A percentile compares a stretch with the other conserved stretches of the same genome.
phyloP scores from a whole-genome alignment of 352 stramenopile genomes.

The Globisporangium acanthophoron region DNA sequence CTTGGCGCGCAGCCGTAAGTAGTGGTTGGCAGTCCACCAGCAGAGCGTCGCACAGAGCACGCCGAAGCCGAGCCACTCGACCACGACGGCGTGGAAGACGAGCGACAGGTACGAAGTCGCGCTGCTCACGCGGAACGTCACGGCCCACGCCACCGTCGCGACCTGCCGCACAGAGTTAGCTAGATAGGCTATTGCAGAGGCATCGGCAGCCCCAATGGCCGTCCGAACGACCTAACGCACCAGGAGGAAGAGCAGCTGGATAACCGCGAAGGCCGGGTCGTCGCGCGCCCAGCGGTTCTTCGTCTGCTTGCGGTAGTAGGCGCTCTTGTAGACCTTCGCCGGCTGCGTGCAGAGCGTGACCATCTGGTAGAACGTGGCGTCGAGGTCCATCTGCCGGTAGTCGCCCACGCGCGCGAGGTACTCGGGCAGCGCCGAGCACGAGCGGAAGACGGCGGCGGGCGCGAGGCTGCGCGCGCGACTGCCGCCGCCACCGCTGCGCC shows the following conservation, averaged over 20 bases:
- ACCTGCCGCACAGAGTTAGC: constrained; percentile 13
- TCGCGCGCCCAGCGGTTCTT: constrained; percentile 99
- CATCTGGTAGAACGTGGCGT: constrained; percentile 88
- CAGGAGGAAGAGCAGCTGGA: constrained; percentile 92
- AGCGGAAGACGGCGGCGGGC: constrained; percentile 51
- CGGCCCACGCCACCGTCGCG: constrained; percentile 70
- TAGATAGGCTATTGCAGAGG: neutral
- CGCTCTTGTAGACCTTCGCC: constrained; percentile 85
- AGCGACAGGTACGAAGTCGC: constrained; percentile 48
- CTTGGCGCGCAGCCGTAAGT: constrained; percentile 56
- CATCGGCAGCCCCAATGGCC: neutral
- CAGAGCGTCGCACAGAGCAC: constrained; percentile 63
- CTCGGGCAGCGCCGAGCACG: constrained; percentile 69
- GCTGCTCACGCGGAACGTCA: constrained; percentile 64
- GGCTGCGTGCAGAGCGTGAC: constrained; percentile 82
- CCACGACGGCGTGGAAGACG: constrained; percentile 69
- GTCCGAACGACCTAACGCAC: constrained; percentile 13
- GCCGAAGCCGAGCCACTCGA: constrained; percentile 81
- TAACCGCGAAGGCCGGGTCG: constrained; percentile 94
- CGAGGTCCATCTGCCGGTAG: constrained; percentile 86
- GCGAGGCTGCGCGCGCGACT: constrained; percentile 3
- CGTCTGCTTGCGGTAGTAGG: constrained; percentile 90
- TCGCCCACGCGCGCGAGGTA: constrained; percentile 79
- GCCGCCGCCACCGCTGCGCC: neutral
- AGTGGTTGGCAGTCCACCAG: constrained; percentile 75